These are phyloP conservation scores for Penicillium verrucosum DNA, from an alignment of 2,329 filamentous ascomycete species.

Conservation along the genomic window DNA sequence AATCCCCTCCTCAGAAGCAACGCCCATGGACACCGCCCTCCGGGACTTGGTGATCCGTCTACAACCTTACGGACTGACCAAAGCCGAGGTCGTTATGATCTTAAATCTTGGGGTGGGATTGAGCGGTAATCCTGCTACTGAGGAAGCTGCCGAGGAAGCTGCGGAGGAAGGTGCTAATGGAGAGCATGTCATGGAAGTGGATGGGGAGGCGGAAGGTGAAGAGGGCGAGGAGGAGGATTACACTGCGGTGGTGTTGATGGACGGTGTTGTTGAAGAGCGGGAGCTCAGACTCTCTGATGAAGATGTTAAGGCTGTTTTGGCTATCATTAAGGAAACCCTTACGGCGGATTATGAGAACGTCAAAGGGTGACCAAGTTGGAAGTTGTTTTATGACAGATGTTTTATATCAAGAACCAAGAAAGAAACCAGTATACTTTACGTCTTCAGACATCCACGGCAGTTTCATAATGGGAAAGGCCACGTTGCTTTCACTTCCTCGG, in stretches of 20 bases:
- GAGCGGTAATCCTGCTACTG: neutral
- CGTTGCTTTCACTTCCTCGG: neutral
- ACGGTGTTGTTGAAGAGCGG: conserved; percentile 44
- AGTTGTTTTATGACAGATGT: neutral
- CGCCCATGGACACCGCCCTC: conserved; percentile 39
- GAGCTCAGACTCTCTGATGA: conserved; percentile 41
- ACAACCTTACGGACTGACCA: conserved; percentile 43
- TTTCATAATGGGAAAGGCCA: neutral
- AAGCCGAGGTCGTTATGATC: conserved; percentile 47
- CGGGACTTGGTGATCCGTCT: conserved; percentile 37
- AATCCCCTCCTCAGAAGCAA: conserved; percentile 18
- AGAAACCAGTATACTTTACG: neutral
- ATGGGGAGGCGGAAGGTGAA: conserved; percentile 17
- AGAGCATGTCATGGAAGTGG: conserved; percentile 22
- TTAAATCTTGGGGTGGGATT: conserved; percentile 46
- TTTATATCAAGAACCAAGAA: neutral
- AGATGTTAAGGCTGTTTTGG: conserved; percentile 35
- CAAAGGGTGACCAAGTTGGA: conserved; percentile 1
- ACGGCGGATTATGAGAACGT: conserved; percentile 16
- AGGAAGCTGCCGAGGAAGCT: neutral
- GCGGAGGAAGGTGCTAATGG: conserved; percentile 12
- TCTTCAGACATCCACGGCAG: neutral
- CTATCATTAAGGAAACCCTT: conserved; percentile 37
- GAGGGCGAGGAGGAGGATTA: conserved; percentile 30
- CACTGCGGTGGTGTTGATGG: conserved; percentile 37